Percentiles rank a stretch among this genome's conserved stretches.
These are phyloP conservation scores for Dactylellina leptospora DNA, from an alignment of 2,329 filamentous ascomycete species.

Conservation along the genomic window DNA sequence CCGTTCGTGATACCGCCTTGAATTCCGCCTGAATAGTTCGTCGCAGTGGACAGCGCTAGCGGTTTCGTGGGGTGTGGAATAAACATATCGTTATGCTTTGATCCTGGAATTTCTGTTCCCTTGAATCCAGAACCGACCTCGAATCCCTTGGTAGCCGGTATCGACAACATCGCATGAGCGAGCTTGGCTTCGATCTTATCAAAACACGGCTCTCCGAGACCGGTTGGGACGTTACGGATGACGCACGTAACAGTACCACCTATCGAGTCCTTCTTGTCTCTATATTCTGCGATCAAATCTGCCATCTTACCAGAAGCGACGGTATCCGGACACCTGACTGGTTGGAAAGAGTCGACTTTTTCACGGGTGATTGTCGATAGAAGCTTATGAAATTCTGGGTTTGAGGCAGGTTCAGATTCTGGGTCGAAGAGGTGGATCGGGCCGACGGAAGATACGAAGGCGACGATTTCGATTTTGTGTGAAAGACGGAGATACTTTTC, in stretches of 20 bases:
- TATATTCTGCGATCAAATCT: constrained; percentile 77
- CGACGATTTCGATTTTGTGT: constrained; percentile 88
- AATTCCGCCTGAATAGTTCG: constrained; percentile 93
- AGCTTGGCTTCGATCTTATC: constrained; percentile 93
- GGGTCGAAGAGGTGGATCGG: constrained; percentile 74
- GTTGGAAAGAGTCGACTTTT: constrained; percentile 82
- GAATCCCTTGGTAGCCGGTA: constrained; percentile 94
- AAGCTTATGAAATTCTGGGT: constrained; percentile 80
- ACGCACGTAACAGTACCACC: constrained; percentile 95
- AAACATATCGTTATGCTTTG: constrained; percentile 91
- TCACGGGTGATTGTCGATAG: constrained; percentile 76
- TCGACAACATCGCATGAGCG: constrained; percentile 91
- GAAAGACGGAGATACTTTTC: constrained; percentile 87
- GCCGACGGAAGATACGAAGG: constrained; percentile 88
- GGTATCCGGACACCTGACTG: constrained; percentile 83
- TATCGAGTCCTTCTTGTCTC: constrained; percentile 84
- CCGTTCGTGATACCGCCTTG: constrained; percentile 97
- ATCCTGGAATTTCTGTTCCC: constrained; percentile 84
- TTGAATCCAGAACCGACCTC: constrained; percentile 93
- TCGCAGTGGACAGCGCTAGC: constrained; percentile 77
- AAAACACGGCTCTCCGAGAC: constrained; percentile 92
- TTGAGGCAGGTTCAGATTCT: constrained; percentile 71
- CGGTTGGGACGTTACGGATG: constrained; percentile 82
- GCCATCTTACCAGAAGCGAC: constrained; percentile 76
- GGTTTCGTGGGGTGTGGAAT: constrained; percentile 67